Evolutionary conservation across 2,329 filamentous ascomycete species (phyloP).

Genomic region (Arthrobotrys entomopaga): DNA sequence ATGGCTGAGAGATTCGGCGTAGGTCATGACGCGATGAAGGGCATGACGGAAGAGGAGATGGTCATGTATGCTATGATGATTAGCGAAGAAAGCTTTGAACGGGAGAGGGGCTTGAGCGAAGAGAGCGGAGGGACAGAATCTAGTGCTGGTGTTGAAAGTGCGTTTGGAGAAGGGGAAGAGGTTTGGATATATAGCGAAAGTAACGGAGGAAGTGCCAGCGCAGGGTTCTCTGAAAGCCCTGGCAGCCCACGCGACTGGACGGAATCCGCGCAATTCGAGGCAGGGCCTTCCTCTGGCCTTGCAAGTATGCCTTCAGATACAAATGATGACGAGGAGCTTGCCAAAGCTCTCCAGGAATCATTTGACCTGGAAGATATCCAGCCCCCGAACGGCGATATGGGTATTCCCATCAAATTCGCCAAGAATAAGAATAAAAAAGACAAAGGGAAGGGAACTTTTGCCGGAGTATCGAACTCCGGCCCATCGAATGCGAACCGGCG

Average conservation of each 20-base stretch:
- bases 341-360: constrained; percentile 44
- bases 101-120: constrained; percentile 67
- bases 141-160: constrained; percentile 60
- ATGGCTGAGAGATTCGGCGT: constrained; percentile 85
- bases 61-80: constrained; percentile 74
- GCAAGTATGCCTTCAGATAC: not conserved
- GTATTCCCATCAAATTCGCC: constrained; percentile 66
- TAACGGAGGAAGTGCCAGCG: constrained; percentile 16
- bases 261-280: not conserved
- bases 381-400: constrained; percentile 66
- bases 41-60: constrained; percentile 74
- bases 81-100: constrained; percentile 70
- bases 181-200: constrained; percentile 45
- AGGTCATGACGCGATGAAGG: constrained; percentile 69
- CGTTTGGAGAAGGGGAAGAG: constrained; percentile 28
- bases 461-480: constrained; percentile 6
- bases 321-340: constrained; percentile 43
- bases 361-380: constrained; percentile 63
- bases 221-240: constrained; percentile 12
- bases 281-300: not conserved
- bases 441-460: constrained; percentile 59
- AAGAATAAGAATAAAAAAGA: constrained; percentile 64
- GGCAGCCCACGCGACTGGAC: constrained; percentile 13
- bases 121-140: constrained; percentile 50
- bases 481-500: not conserved